Evolutionary conservation across 306 rosid species (phyloP).

Genomic region (Alnus glutinosa): DNA sequence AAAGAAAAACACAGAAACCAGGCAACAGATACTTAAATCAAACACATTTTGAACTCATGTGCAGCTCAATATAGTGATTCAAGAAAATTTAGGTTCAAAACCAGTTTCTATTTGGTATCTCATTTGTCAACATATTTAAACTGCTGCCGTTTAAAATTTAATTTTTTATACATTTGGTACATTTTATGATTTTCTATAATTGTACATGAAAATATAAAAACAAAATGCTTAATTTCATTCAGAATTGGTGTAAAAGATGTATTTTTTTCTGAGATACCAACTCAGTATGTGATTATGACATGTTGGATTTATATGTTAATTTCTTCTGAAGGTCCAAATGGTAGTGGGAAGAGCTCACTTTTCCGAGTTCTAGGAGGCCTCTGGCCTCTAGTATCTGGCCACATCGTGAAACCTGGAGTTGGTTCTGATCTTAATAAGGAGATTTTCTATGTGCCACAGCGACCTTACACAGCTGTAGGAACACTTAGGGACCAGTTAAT

Average conservation of each 20-base stretch:
- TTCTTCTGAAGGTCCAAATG: constrained; percentile 90
- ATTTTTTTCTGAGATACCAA: not conserved
- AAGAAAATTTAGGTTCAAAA: not conserved
- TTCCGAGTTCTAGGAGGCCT: constrained; percentile 98
- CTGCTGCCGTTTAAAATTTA: not conserved
- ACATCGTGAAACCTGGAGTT: constrained; percentile 93
- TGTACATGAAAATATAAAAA: not conserved
- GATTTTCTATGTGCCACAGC: constrained; percentile 97
- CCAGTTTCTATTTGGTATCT: not conserved
- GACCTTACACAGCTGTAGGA: constrained; percentile 99
- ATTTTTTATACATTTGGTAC: not conserved
- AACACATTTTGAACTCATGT: not conserved
- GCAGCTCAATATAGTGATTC: not conserved
- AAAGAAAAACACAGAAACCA: not conserved
- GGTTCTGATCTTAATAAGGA: constrained; percentile 99
- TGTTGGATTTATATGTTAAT: constrained; percentile 15
- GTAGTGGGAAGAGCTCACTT: constrained; percentile 99
- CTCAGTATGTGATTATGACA: not conserved
- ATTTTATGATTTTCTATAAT: not conserved
- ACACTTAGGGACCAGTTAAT: constrained; percentile 97
- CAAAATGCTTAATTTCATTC: not conserved
- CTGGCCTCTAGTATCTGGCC: constrained; percentile 94
- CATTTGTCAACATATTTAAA: not conserved
- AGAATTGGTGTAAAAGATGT: not conserved
- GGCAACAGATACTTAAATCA: not conserved